Base-by-base conservation (phyloP, 768 basidiomycete species). In the Phaffia australis region DNA sequence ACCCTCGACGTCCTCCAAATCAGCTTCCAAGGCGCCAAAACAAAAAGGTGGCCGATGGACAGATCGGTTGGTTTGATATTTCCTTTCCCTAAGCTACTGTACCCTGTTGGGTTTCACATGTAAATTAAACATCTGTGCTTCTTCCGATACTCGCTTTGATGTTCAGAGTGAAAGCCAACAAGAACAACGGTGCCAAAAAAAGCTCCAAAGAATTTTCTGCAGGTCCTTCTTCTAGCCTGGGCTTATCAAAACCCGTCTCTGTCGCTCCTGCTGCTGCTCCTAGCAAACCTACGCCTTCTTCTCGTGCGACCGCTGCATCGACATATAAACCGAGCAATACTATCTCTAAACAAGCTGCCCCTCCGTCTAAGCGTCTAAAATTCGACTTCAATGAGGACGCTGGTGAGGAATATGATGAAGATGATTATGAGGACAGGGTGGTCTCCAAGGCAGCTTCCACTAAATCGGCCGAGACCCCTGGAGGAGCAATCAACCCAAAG, bases 101-200 rank as follows among this genome's bases (percentile, higher is more conserved):
- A 4, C 18, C 25, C 32, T 14, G 16, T 11, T n/a, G 0, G 6
- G 30, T 50, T 52, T 19, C 52, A 42, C 59, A 35, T 18, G 32
- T 18, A 8, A 16, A 32, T 52, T 6, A 32, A 56, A 25, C n/a
- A 19, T 47, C 50, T 27, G 32, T 68, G 29, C 27, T 8, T 25
- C 49, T 55, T 50, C 23, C 47, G 3, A 48, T 27, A 21, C 14
- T 14, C 9, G 15, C 50, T 27, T 49, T n/a, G 47, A n/a, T 57
- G 19, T 15, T n/a, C 66, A 90, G 89, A 74, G 74, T 87, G 64
- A 89, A 88, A 78, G 83, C 83, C 52, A 90, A 85, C 76, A 84
- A 86, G 59, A 56, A 64, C 47, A 54, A 23, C 29, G 60, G 50
- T 11, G 69, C 69, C 4, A 70, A 70, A 56, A 46, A 66, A 21